Evolutionary conservation across 805 yeast species (phyloP).

Genomic region (Saccharomycopsis sp.): DNA sequence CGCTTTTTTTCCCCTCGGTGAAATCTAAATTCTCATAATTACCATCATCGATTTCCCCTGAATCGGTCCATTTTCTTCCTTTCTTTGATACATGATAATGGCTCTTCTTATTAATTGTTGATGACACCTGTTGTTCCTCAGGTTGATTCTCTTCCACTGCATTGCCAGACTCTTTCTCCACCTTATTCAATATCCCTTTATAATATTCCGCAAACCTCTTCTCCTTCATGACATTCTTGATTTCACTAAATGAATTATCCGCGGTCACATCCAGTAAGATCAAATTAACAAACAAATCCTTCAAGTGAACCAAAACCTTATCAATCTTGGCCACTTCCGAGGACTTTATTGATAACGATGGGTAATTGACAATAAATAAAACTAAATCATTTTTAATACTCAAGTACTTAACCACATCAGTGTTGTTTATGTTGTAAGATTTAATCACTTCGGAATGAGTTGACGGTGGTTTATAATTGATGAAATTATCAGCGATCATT

Average conservation of each 20-base stretch:
- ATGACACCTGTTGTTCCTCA: slow-evolving; percentile 12
- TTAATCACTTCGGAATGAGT: slow-evolving; percentile 3
- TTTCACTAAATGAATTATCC: slow-evolving; percentile 30
- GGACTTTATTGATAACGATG: slow-evolving; percentile 8
- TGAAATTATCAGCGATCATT: slow-evolving; percentile 13
- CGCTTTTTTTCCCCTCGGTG: slow-evolving; percentile 5
- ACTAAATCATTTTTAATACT: slow-evolving; percentile 6
- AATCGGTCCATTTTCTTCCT: slow-evolving; percentile 20
- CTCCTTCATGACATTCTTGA: slow-evolving; percentile 19
- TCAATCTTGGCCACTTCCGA: slow-evolving; percentile 7
- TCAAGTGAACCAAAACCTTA: slow-evolving; percentile 10
- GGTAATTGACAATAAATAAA: slow-evolving; percentile 10
- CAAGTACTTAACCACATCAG: slow-evolving; percentile 17
- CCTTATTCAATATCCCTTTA: slow-evolving; percentile 23
- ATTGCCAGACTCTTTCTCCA: slow-evolving; percentile 22
- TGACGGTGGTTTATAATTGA: slow-evolving; percentile 5
- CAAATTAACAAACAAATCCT: slow-evolving; percentile 28
- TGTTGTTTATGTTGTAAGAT: slow-evolving; percentile 11
- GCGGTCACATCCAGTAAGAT: slow-evolving; percentile 38
- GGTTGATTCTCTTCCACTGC: slow-evolving; percentile 13
- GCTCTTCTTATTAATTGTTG: slow-evolving; percentile 6
- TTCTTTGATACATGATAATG: slow-evolving; percentile 9
- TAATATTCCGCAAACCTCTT: slow-evolving; percentile 20
- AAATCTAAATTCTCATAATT: slow-evolving; percentile 17
- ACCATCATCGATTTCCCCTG: slow-evolving; percentile 15